Evolutionary conservation across 2,329 filamentous ascomycete genomes (phyloP).

Genomic region (Ceratocystiopsis brevicomis): DNA sequence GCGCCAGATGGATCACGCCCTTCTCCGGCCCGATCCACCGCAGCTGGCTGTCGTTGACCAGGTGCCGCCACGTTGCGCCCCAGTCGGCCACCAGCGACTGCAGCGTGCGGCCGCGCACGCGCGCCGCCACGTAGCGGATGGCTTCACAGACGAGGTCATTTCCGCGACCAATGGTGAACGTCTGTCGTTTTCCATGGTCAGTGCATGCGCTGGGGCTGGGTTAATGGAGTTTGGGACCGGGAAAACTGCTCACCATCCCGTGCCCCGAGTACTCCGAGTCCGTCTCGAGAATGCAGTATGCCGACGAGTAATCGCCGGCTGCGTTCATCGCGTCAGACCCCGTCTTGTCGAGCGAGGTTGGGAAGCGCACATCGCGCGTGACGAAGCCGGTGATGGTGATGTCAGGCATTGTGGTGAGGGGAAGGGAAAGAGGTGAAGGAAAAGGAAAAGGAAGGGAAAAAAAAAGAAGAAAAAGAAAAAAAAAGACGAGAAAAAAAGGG

Average conservation of each 20-base stretch:
- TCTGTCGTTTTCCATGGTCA: slow-evolving; percentile 18
- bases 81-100: slow-evolving; percentile 61
- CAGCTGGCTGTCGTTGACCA: slow-evolving; percentile 79
- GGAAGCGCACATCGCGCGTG: slow-evolving; percentile 59
- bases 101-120: slow-evolving; percentile 57
- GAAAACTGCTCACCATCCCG: slow-evolving; percentile 50
- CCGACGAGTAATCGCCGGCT: slow-evolving; percentile 77
- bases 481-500: neutral
- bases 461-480: neutral
- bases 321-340: slow-evolving; percentile 95
- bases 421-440: neutral
- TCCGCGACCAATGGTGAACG: slow-evolving; percentile 73
- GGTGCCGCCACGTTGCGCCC: slow-evolving; percentile 76
- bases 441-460: neutral
- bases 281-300: slow-evolving; percentile 83
- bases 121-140: slow-evolving; percentile 59
- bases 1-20: slow-evolving; percentile 79
- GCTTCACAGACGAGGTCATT: slow-evolving; percentile 85
- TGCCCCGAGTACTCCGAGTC: slow-evolving; percentile 54
- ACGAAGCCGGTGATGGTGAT: slow-evolving; percentile 55
- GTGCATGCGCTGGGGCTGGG: too few species aligned
- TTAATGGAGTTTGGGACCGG: too few species aligned
- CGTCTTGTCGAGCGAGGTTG: slow-evolving; percentile 91
- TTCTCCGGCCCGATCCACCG: slow-evolving; percentile 92
- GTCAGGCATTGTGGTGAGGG: slow-evolving; percentile 15